phyloP scores from a whole-genome alignment of 495 filamentous ascomycete species.

The Aspergillus biplanus region DNA sequence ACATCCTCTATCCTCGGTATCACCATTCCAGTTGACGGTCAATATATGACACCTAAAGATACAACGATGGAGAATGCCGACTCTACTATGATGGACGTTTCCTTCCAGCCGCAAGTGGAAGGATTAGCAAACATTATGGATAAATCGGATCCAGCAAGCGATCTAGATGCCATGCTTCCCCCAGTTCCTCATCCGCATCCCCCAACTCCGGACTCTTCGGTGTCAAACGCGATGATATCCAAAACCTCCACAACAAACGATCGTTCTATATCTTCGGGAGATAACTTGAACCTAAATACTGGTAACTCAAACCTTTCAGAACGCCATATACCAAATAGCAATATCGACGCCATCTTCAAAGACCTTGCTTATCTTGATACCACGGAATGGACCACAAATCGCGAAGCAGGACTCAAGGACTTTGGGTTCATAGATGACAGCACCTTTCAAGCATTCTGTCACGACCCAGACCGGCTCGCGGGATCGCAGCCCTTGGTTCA shows the following conservation, averaged over 20 bases:
- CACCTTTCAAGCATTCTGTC: slow-evolving; percentile 57
- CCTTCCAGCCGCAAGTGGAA: slow-evolving; percentile 28
- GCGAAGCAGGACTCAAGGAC: slow-evolving; percentile 59
- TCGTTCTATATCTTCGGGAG: slow-evolving; percentile 25
- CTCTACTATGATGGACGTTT: slow-evolving; percentile 30
- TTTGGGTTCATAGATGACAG: slow-evolving; percentile 61
- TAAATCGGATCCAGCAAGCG: slow-evolving; percentile 33
- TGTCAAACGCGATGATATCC: slow-evolving; percentile 31
- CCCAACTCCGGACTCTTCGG: slow-evolving; percentile 36
- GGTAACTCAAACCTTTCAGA: slow-evolving; percentile 11
- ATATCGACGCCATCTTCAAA: slow-evolving; percentile 64
- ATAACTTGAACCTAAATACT: slow-evolving; percentile 22
- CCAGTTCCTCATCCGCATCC: slow-evolving; percentile 33
- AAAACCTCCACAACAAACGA: slow-evolving; percentile 22
- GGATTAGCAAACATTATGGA: slow-evolving; percentile 21
- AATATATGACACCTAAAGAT: slow-evolving; percentile 44
- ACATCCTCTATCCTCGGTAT: slow-evolving; percentile 43
- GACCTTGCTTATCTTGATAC: slow-evolving; percentile 66
- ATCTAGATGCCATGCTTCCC: slow-evolving; percentile 32
- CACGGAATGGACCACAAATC: slow-evolving; percentile 57
- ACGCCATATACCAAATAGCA: slow-evolving; percentile 18
- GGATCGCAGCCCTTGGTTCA: slow-evolving; percentile 46
- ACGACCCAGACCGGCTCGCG: slow-evolving; percentile 54
- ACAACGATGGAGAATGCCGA: slow-evolving; percentile 40
- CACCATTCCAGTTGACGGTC: slow-evolving; percentile 41